Evolutionary conservation across 352 stramenopile genomes (phyloP), one percentile per base, ranked within the genome.

Genomic region (Globisporangium okanoganense): DNA sequence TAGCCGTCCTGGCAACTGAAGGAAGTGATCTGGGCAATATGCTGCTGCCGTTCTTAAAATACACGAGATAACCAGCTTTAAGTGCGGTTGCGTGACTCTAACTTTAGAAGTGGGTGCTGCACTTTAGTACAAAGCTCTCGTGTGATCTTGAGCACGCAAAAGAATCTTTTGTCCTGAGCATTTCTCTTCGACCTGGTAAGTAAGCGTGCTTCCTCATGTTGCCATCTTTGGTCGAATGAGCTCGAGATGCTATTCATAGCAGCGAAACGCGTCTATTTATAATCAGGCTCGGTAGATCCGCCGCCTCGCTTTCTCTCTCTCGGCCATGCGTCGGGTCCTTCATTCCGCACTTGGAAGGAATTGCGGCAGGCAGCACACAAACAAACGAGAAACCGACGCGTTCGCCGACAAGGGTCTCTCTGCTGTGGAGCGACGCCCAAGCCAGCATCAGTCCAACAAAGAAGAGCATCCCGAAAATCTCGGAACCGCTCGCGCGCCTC

Each of bases 381-480:
- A 8, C 38, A 55, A 56, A 56, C 49, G 49, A 56, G 49, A 56
- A 56, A 56, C 49, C 29, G 49, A 36, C 48, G 27, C 22, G 10
- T 14, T 44, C 38, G 16, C 47, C 45, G 24, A 52, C 25, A 40
- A 54, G 25, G 27, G 27, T 40, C 48, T 54, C 27, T 20, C 6
- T 33, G 16, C 25, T 53, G 14, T 22, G 31, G 31, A 53, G 47
- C 47, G 47, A 38, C 47, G 25, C 47, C 16, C 44, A 31, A 31
- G 20, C 0, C n/a, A 52, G 45, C 45, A 52, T 2, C 25, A 52
- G 29, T 33, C 29, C 29, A 33, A 33, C 29, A n/a, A n/a, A n/a
- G n/a, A n/a, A n/a, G n/a, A n/a, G n/a, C n/a, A n/a, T n/a, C 12
- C 22, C 14, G 43, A 18, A 18, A 12, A 12, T n/a, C 14, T 10